Conservation (phyloP, 805 yeast genomes). For the Sugiyamaella boreocaroliniensis region DNA sequence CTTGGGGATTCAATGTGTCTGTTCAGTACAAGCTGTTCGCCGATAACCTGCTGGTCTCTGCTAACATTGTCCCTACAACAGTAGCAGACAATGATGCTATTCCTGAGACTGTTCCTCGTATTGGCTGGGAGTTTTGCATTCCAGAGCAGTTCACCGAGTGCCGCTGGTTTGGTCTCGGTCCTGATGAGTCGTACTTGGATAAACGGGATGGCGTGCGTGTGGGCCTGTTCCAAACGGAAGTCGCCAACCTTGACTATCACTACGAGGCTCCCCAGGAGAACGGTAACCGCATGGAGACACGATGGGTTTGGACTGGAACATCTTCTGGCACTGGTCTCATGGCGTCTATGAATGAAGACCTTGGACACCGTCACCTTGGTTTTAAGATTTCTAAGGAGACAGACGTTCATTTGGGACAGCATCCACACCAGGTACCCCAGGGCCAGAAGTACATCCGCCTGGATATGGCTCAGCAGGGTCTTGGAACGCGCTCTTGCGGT, state of each 20-base stretch:
- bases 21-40: constrained; percentile 13
- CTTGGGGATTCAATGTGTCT: constrained; percentile 25
- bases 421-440: constrained; percentile 19
- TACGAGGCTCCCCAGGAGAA: constrained; percentile 35
- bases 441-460: constrained; percentile 18
- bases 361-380: constrained; percentile 8
- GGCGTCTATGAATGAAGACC: constrained; percentile 5
- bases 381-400: constrained; percentile 12
- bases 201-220: constrained; percentile 26
- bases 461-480: constrained; percentile 24
- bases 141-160: constrained; percentile 17
- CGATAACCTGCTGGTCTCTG: neutral
- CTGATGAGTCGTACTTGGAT: constrained; percentile 33
- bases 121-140: constrained; percentile 30
- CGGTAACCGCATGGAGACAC: constrained; percentile 31
- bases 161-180: constrained; percentile 34
- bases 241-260: constrained; percentile 21
- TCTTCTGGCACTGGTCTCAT: constrained; percentile 2
- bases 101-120: constrained; percentile 29
- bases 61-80: constrained; percentile 3
- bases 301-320: constrained; percentile 23
- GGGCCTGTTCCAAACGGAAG: constrained; percentile 20
- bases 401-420: constrained; percentile 18
- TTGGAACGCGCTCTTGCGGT: constrained; percentile 27
- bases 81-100: neutral